Base-by-base conservation (phyloP, 257 asterid genomes). In the Henckelia pumila region DNA sequence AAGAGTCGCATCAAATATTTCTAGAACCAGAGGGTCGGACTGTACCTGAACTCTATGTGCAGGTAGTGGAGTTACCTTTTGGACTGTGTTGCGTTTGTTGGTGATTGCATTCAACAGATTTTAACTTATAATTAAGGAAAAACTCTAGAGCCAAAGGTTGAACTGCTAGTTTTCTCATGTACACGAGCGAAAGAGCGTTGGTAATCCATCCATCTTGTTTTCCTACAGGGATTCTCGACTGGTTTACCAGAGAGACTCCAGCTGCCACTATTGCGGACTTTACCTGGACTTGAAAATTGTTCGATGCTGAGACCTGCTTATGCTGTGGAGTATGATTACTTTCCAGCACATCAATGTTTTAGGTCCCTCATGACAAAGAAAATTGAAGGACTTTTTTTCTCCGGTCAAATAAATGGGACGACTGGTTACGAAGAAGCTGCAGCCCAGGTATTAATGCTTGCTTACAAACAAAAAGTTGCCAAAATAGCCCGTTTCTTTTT, bases 351-450 rank as follows among this genome's bases (percentile, higher is more conserved):
- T 83, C 99, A 93, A 84, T 93, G 99, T 78, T 88, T 73, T 56
- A 88, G 96, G 77, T 83, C 96, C 56, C 97, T 93, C 74, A 93
- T 93, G 99, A 93, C 99, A 24, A 93, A 93, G 79, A 90, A 80
- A 76, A 79, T 93, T 44, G 92, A 86, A 83, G 99, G 99, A 23
- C 95, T 93, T 56, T 93, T 93, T 78, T 93, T 93, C 85, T 90
- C 99, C 1, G 99, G 99, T 76, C 99, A 93, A 79, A 93, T 93
- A 78, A 93, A 93, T 74, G 99, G 97, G 69, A 93, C 99, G 66
- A 93, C 99, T 44, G 99, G 99, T 59, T 93, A 93, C 66, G 99
- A 93, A 80, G 99, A 93, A 83, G 99, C 99, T 66, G 99, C 99
- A 74, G 94, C 99, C 35, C 99, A 93, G 99, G 99, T 93, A 66